phyloP scores from a whole-genome alignment of 345 rosid genomes.

The Gossypium australe region DNA sequence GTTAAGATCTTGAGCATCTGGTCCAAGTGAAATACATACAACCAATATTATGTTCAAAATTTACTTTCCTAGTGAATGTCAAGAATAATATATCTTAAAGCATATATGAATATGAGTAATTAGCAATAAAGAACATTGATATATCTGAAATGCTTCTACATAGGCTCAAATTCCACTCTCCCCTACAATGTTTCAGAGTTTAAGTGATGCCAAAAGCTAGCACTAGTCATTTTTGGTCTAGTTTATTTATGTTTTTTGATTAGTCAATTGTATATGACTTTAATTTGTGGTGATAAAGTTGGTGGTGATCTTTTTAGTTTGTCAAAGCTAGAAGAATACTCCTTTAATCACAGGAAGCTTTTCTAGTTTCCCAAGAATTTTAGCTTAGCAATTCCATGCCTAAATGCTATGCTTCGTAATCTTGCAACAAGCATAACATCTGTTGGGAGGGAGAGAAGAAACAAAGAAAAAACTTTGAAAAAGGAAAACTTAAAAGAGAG shows the following conservation, averaged over 20 bases:
- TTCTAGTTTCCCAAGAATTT: not conserved
- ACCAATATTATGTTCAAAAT: not conserved
- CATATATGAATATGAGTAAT: not conserved
- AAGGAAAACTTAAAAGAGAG: too few relatives aligned
- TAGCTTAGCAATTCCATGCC: not conserved
- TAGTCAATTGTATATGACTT: not conserved
- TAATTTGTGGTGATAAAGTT: not conserved
- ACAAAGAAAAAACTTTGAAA: too few relatives aligned
- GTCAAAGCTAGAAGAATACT: not conserved
- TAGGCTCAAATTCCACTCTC: not conserved
- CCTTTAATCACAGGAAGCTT: not conserved
- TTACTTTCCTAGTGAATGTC: not conserved
- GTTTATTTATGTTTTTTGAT: not conserved
- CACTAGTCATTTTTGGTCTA: not conserved
- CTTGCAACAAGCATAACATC: not conserved
- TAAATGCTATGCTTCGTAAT: not conserved
- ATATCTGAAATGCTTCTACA: not conserved
- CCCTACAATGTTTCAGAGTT: not conserved
- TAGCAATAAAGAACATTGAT: too few relatives aligned
- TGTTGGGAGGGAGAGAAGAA: too few relatives aligned
- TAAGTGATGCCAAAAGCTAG: not conserved
- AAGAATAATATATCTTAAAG: not conserved
- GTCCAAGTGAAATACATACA: not conserved
- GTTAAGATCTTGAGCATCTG: not conserved
- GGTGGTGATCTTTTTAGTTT: not conserved